These are phyloP conservation scores for Helichrysum umbraculigerum DNA, from an alignment of 129 eudicot genomes.

Conservation along the genomic window DNA sequence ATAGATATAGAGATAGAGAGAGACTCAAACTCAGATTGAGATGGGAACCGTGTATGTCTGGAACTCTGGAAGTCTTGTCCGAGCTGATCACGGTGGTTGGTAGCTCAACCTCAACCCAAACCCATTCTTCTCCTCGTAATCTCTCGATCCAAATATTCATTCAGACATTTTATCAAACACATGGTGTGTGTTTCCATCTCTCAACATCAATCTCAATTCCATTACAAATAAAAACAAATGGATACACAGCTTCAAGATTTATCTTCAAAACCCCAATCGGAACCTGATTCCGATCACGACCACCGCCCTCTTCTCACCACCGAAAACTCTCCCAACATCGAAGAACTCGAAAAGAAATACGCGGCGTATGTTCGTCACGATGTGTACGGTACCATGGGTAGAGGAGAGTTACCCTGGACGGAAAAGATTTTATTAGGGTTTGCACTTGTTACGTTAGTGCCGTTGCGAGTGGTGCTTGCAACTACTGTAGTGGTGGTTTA, in stretches of 20 bases:
- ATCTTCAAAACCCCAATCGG: conserved; percentile 35
- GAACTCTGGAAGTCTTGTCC: background rate
- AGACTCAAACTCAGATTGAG: background rate
- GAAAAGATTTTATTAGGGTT: conserved; percentile 61
- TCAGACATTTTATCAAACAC: background rate
- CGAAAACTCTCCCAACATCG: conserved; percentile 23
- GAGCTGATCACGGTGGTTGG: background rate
- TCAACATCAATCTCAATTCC: background rate
- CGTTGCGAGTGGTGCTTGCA: conserved; percentile 56
- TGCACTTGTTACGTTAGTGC: conserved; percentile 55
- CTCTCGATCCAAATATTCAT: background rate
- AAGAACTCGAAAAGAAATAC: conserved; percentile 79
- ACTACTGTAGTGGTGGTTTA: conserved; percentile 52
- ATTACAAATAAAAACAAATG: background rate
- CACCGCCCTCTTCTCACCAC: conserved; percentile 63
- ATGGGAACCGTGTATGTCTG: background rate
- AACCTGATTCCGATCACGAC: conserved; percentile 37
- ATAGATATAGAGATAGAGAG: background rate
- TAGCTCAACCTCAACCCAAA: no score
- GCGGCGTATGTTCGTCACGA: conserved; percentile 79
- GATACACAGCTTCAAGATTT: conserved; percentile 62
- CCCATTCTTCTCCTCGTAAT: background rate
- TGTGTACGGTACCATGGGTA: conserved; percentile 87
- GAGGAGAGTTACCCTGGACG: conserved; percentile 55
- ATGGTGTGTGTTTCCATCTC: background rate